Evolutionary conservation across 192 early-diverging fungal genomes (phyloP), one percentile per base, ranked within the genome.

Genomic region (Endogone sp.): DNA sequence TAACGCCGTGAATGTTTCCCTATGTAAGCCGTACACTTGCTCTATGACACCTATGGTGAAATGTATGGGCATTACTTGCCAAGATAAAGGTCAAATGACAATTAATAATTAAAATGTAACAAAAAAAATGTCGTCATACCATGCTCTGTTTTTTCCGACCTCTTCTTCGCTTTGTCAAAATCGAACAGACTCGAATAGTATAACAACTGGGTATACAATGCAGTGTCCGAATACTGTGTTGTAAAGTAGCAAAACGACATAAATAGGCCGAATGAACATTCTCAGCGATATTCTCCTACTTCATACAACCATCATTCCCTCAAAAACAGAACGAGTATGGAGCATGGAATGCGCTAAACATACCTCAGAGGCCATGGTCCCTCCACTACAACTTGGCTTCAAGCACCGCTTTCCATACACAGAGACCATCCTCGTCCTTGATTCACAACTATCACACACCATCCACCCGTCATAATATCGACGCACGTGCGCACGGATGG

Each of bases 381-480:
- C 95, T 2, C 72, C 67, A n/a, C n/a, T n/a, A 75, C 95, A 98
- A 22, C 84, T 82, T 0, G 82, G 74, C 10, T 79, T 69, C 4
- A 90, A 69, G 71, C 95, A 98, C 30, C 86, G 78, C 2, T 84
- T 73, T 0, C 89, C 93, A 25, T 85, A 79, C 3, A 95, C 93
- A 16, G 85, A 82, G 54, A 93, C 73, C 60, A 83, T 73, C 26
- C 90, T 85, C 3, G 95, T 92, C 6, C 75, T 63, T 29, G 87
- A 82, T 3, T 63, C 71, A 70, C 95, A 97, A 60, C 96, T 93
- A 65, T 96, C 93, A 80, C 97, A 99, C 28, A 86, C 65, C 32
- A 89, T 70, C 74, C 79, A 85, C 22, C 89, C 85, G n/a, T 89
- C 70, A 74, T 94, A 90, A 78, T 93, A 98, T 56, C 76, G 75